Evolutionary conservation across 257 asterid genomes (phyloP).

Genomic region (Thymus quinquecostatus): DNA sequence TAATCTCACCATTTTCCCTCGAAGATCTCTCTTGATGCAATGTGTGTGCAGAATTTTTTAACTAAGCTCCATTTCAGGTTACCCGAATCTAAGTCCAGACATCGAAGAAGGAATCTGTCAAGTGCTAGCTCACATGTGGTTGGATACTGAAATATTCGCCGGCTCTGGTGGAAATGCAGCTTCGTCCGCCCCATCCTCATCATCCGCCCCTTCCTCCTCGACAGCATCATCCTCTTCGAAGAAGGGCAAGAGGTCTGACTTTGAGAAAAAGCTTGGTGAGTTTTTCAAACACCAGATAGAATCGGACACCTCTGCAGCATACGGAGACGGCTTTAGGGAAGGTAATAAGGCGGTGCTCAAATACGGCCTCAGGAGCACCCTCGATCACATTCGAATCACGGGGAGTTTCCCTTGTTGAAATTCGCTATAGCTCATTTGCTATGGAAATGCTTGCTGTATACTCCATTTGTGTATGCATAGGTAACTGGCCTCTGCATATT

Average conservation of each 20-base stretch:
- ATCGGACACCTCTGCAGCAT: constrained; percentile 86
- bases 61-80: constrained; percentile 54
- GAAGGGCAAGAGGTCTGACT: constrained; percentile 86
- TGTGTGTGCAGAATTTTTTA: neutral
- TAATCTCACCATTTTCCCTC: constrained; percentile 5
- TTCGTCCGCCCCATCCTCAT: constrained; percentile 58
- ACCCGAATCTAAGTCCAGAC: constrained; percentile 77
- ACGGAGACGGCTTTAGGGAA: constrained; percentile 96
- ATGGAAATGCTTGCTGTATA: constrained; percentile 28
- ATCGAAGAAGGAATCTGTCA: constrained; percentile 99
- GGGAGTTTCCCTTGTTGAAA: constrained; percentile 70
- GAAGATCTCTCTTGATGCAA: neutral
- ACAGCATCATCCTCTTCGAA: constrained; percentile 59
- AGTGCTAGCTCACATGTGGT: constrained; percentile 98
- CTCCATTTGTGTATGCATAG: constrained; percentile 19
- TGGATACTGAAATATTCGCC: constrained; percentile 85
- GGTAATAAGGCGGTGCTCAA: constrained; percentile 84
- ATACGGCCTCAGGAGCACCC: constrained; percentile 82
- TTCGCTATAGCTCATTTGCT: neutral
- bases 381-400: constrained; percentile 85
- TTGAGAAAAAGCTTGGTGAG: constrained; percentile 89
- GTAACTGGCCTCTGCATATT: constrained; percentile 19
- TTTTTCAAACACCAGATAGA: constrained; percentile 96
- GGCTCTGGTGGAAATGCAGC: constrained; percentile 69
- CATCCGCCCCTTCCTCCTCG: constrained; percentile 41